Percentiles rank a stretch among this genome's conserved stretches.
These are phyloP conservation scores for Malus domestica DNA, from an alignment of 306 rosid genomes.

Conservation along the genomic window DNA sequence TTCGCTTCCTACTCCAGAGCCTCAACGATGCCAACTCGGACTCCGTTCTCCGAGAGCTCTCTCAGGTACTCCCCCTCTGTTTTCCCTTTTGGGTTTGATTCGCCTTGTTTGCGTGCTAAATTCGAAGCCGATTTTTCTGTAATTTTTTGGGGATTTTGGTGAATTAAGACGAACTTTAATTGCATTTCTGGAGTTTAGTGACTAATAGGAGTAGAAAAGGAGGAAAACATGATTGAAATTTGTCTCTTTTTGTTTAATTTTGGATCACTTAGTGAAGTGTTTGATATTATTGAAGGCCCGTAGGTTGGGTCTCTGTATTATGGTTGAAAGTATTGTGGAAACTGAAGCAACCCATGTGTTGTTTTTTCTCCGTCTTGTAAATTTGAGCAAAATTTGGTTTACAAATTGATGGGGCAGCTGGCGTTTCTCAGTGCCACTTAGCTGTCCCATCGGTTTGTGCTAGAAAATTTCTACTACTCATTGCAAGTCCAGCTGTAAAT, in stretches of 20 bases:
- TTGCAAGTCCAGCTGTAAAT: not conserved
- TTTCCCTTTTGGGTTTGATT: not conserved
- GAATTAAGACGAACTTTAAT: not conserved
- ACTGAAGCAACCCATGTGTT: not conserved
- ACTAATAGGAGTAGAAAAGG: not conserved
- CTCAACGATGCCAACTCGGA: slow-evolving; percentile 66
- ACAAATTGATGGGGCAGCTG: not conserved
- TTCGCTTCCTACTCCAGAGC: slow-evolving; percentile 77
- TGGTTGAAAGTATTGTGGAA: not conserved
- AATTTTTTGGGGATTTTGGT: not conserved
- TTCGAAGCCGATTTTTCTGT: not conserved
- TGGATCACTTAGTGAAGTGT: not conserved
- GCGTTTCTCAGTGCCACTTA: not conserved
- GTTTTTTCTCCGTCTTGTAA: too few relatives aligned
- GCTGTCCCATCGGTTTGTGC: not conserved
- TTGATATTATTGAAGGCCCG: not conserved
- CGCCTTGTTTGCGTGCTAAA: not conserved
- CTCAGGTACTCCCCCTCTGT: slow-evolving; percentile 39
- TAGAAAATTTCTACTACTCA: not conserved
- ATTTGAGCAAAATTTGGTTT: not conserved
- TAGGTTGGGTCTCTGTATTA: not conserved
- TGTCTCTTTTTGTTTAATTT: not conserved
- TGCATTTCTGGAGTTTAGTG: not conserved
- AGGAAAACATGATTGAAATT: not conserved
- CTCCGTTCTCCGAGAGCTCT: slow-evolving; percentile 62